Evolutionary conservation across 768 basidiomycete genomes (phyloP).

Genomic region (Ramaria rubella): DNA sequence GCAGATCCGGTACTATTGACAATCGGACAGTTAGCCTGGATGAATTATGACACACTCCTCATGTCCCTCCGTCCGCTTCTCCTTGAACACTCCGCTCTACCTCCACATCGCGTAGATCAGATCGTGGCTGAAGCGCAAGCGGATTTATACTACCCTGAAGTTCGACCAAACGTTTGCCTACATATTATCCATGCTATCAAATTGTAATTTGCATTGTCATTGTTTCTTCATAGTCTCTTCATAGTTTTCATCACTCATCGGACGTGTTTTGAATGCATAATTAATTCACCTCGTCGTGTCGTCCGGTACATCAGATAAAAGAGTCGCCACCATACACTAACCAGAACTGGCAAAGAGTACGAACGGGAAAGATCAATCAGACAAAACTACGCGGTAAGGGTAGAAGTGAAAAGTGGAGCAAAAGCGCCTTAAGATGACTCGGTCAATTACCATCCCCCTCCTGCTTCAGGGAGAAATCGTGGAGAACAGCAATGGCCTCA

Average conservation of each 20-base stretch:
- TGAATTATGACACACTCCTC: constrained; percentile 61
- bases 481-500: constrained; percentile 84
- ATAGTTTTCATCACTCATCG: background rate
- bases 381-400: constrained; percentile 4
- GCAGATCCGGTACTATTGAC: constrained; percentile 54
- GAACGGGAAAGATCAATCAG: constrained; percentile 1
- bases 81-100: constrained; percentile 40
- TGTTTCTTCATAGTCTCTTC: background rate
- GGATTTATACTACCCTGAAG: constrained; percentile 56
- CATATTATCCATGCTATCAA: constrained; percentile 51
- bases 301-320: constrained; percentile 10
- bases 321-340: constrained; percentile 10
- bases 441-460: constrained; percentile 22
- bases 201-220: background rate
- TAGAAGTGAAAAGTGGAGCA: background rate
- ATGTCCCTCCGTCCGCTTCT: constrained; percentile 58
- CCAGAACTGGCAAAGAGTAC: constrained; percentile 9
- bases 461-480: constrained; percentile 61
- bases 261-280: constrained; percentile 2
- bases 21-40: constrained; percentile 66
- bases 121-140: constrained; percentile 57
- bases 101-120: constrained; percentile 46
- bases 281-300: background rate
- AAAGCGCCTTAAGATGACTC: background rate
- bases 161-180: constrained; percentile 43